Evolutionary conservation across 1,139 yeast genomes (phyloP), one percentile per base, ranked within the genome.

Genomic region (Suhomyces choctaworum): DNA sequence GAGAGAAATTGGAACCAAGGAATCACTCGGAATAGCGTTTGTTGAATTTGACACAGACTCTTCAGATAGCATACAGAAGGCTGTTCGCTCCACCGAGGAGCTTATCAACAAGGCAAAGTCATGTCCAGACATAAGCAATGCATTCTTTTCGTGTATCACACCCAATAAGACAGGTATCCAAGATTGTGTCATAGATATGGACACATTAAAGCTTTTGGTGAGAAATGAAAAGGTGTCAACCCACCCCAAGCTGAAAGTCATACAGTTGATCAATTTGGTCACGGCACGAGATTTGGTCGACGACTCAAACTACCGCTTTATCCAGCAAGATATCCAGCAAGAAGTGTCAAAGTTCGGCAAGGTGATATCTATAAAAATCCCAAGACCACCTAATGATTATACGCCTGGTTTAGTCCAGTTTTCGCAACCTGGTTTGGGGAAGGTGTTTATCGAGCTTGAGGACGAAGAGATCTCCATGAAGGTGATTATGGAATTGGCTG

Each of bases 401-500:
- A 58, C 66, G 0, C 71, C 73, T 2, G 73, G 72, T 0, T 49
- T 68, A 22, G 59, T 62, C 44, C 70, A 78, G 54, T 59, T 72
- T 48, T 51, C 63, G 13, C 66, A 68, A 25, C 75, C 80, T 1
- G 88, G 87, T 3, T 73, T 82, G 25, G 96, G 96, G 0, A 82
- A 78, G 47, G 70, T 86, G 0, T 88, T 70, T 54, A 76, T 86
- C 25, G 80, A 82, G 56, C 88, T 82, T 57, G 71, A 66, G 2
- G 65, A 67, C 12, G 62, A 66, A 4, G 72, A 71, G 2, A 60
- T 63, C 6, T 85, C 95, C 3, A 58, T 66, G 17, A 58, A 62
- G 15, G 94, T 94, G 1, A 68, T 82, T 32, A 56, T 71, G 52
- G 75, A 71, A n/a, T 51, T 87, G 16, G 78, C 86, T 4, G 96